A percentile compares a stretch with the other conserved stretches of the same genome.
These are phyloP conservation scores for Xylaria castorea DNA, from an alignment of 495 filamentous ascomycete genomes.

Conservation along the genomic window DNA sequence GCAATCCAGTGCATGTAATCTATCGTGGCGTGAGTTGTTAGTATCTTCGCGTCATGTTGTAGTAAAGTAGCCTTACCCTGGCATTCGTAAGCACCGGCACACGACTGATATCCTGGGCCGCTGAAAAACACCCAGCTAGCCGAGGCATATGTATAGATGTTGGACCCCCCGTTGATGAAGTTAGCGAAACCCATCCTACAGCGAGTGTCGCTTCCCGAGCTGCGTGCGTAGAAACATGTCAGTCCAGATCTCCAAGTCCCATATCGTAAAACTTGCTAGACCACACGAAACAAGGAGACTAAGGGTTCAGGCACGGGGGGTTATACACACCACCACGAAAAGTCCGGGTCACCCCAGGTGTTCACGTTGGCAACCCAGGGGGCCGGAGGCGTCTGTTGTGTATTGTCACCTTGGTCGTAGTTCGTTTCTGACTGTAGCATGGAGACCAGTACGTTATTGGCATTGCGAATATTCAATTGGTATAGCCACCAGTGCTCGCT, in stretches of 20 bases:
- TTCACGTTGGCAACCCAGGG: conserved; percentile 56
- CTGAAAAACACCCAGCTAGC: conserved; percentile 78
- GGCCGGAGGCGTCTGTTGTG: conserved; percentile 50
- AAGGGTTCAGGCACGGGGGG: too few species aligned
- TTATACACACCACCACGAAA: conserved; percentile 45
- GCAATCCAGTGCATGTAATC: conserved; percentile 48
- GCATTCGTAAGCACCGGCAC: conserved; percentile 41
- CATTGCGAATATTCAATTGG: conserved; percentile 75
- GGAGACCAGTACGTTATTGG: conserved; percentile 77
- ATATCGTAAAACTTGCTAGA: not conserved
- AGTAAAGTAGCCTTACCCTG: conserved; percentile 35
- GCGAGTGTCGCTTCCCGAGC: conserved; percentile 37
- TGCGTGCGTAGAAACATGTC: not conserved
- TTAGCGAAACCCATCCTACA: conserved; percentile 64
- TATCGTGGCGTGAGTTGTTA: conserved; percentile 21
- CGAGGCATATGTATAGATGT: conserved; percentile 64
- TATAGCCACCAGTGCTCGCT: conserved; percentile 80
- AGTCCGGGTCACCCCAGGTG: conserved; percentile 62
- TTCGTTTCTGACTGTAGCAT: conserved; percentile 89
- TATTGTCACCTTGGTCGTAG: conserved; percentile 85
- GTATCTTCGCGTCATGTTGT: not conserved
- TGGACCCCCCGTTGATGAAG: conserved; percentile 63
- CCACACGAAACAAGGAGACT: not conserved
- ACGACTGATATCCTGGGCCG: conserved; percentile 44
- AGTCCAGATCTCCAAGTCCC: not conserved